These are phyloP conservation scores for Tylopilus intermedius DNA, from an alignment of 768 basidiomycete species.

Conservation along the genomic window DNA sequence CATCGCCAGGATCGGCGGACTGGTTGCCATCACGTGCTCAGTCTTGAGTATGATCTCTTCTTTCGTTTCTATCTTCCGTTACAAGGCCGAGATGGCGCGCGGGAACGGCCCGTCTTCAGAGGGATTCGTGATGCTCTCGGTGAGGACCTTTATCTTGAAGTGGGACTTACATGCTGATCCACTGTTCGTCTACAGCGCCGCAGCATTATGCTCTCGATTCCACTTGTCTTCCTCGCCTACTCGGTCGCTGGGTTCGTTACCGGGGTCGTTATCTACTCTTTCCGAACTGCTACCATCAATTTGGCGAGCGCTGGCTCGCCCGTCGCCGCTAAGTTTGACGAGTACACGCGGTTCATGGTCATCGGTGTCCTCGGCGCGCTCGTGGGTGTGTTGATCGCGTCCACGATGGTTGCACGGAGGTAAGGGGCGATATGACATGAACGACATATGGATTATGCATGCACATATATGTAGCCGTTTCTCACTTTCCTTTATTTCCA, in stretches of 20 bases:
- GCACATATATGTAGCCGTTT: neutral
- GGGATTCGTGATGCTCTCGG: conserved; percentile 52
- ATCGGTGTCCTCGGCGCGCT: conserved; percentile 62
- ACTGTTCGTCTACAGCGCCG: conserved; percentile 31
- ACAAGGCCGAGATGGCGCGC: conserved; percentile 61
- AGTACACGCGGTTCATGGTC: conserved; percentile 59
- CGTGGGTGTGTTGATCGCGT: conserved; percentile 55
- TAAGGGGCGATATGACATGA: neutral
- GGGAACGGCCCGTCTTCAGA: conserved; percentile 43
- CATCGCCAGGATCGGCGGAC: conserved; percentile 56
- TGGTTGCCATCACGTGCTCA: conserved; percentile 66
- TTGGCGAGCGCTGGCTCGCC: conserved; percentile 30
- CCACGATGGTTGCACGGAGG: conserved; percentile 33
- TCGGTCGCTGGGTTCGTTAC: conserved; percentile 64
- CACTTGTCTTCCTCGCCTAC: conserved; percentile 69
- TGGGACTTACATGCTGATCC: conserved; percentile 1
- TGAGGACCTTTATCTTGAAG: conserved; percentile 20
- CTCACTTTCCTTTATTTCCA: neutral
- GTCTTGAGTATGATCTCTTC: conserved; percentile 65
- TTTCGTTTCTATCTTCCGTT: conserved; percentile 63
- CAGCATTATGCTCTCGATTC: conserved; percentile 63
- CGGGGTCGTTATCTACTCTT: conserved; percentile 61
- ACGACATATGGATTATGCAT: neutral
- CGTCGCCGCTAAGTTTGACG: conserved; percentile 45
- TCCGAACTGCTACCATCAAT: conserved; percentile 46